phyloP scores from a whole-genome alignment of 257 asterid genomes.

The Scutellaria minor region DNA sequence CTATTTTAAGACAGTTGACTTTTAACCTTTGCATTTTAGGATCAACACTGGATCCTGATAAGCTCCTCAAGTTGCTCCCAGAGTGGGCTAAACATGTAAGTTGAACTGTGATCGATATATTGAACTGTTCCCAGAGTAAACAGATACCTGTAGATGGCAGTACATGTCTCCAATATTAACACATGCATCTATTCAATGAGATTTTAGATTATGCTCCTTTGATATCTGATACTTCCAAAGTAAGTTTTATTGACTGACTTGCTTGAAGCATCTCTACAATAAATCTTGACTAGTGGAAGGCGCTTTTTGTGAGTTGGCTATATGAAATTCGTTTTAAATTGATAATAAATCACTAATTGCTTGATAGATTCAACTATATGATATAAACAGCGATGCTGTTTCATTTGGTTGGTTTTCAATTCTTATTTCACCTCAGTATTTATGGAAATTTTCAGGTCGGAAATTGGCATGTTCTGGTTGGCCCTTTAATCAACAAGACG shows the following conservation, averaged over 20 bases:
- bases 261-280: neutral
- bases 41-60: slow-evolving; percentile 55
- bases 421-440: slow-evolving; percentile 20
- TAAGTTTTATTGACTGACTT: slow-evolving; percentile 3
- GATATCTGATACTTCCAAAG: neutral
- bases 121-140: slow-evolving; percentile 12
- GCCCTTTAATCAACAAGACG: slow-evolving; percentile 75
- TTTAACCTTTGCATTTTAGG: slow-evolving; percentile 48
- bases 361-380: slow-evolving; percentile 15
- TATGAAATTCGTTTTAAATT: neutral
- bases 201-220: neutral
- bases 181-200: neutral
- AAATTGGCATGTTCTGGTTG: slow-evolving; percentile 68
- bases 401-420: slow-evolving; percentile 19
- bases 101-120: slow-evolving; percentile 29
- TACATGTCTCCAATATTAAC: neutral
- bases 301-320: neutral
- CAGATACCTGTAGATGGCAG: slow-evolving; percentile 8
- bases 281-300: neutral
- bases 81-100: slow-evolving; percentile 85
- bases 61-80: slow-evolving; percentile 68
- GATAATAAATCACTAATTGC: neutral
- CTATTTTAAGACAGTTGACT: slow-evolving; percentile 18
- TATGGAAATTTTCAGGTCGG: slow-evolving; percentile 59
- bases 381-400: slow-evolving; percentile 8